Evolutionary conservation across 2,329 filamentous ascomycete species (phyloP), one percentile per base, ranked within the genome.

Genomic region (Sporothrix globosa): DNA sequence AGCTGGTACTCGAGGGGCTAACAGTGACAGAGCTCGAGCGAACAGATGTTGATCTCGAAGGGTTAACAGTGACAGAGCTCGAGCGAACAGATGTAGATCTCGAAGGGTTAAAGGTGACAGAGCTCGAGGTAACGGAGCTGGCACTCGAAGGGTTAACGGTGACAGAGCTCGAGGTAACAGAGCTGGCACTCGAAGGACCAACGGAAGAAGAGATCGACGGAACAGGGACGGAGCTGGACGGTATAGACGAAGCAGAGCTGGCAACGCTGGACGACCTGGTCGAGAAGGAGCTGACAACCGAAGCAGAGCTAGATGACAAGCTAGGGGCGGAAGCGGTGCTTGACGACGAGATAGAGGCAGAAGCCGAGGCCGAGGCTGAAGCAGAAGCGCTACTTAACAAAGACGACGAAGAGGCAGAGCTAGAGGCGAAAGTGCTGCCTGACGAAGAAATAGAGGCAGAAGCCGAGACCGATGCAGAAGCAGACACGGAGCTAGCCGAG

Each of bases 61-160:
- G n/a, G n/a, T n/a, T n/a, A n/a, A n/a, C n/a, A n/a, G 54, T 39
- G 4, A 19, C 34, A 21, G 56, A 60, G 7, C 56, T 34, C 7
- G 56, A 60, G 21, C 19, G 19, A 41, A 13, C 54, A 39, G 54
- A 60, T 19, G 6, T 27, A 27, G 30, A 39, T 3, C 27, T 27
- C 27, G 58, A 65, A 7, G 46, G 46, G 17, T 14, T 17, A 7
- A n/a, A 21, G 2, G 39, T 50, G 11, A 10, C 24, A 17, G 60
- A 48, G 39, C 34, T n/a, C n/a, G 56, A 61, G 11, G 61, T n/a
- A 14, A 46, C 60, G 13, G 60, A 63, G 61, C 61, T 52, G 46
- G 14, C 4, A 41, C 39, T 14, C 46, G 46, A 48, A 14, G 46
- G 46, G n/a, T n/a, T n/a, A n/a, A n/a, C n/a, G n/a, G 58, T 24